Evolutionary conservation across 2,329 filamentous ascomycete genomes (phyloP).

Genomic region (Sporothrix luriei): DNA sequence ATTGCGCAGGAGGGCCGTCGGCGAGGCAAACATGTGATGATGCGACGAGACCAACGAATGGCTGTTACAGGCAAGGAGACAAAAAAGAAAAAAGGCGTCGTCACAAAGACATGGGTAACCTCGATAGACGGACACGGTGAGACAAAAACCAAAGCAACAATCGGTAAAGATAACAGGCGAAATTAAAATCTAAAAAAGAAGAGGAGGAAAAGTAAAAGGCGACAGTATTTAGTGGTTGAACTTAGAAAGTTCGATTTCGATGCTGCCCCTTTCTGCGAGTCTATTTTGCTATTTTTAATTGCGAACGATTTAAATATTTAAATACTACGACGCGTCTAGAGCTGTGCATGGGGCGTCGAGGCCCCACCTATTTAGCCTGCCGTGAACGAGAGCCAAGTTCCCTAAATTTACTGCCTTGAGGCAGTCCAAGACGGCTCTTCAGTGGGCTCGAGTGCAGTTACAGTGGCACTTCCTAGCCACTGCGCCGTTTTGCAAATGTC

Average conservation of each 20-base stretch:
- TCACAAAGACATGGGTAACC: constrained; percentile 20
- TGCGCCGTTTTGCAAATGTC: constrained; percentile 19
- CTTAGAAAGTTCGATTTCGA: constrained; percentile 11
- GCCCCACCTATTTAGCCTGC: constrained; percentile 20
- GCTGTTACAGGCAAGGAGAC: not conserved
- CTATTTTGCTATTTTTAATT: not conserved
- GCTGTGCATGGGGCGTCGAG: not conserved
- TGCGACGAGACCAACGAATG: constrained; percentile 31
- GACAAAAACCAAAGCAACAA: not conserved
- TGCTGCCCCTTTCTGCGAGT: constrained; percentile 18
- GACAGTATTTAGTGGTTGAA: not conserved
- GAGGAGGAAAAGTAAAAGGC: no score
- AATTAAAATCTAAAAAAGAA: not conserved
- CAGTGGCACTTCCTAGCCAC: not conserved
- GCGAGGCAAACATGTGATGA: constrained; percentile 54
- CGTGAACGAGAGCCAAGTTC: not conserved
- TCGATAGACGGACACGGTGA: not conserved
- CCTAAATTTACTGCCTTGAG: not conserved
- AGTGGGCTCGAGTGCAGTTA: not conserved
- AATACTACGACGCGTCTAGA: constrained; percentile 5
- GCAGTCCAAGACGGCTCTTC: not conserved
- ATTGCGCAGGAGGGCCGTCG: constrained; percentile 58
- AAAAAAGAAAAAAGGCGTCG: not conserved
- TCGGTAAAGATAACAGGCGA: not conserved
- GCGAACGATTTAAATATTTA: not conserved